phyloP scores from a whole-genome alignment of 1,139 yeast species.

The Geotrichum reessii region DNA sequence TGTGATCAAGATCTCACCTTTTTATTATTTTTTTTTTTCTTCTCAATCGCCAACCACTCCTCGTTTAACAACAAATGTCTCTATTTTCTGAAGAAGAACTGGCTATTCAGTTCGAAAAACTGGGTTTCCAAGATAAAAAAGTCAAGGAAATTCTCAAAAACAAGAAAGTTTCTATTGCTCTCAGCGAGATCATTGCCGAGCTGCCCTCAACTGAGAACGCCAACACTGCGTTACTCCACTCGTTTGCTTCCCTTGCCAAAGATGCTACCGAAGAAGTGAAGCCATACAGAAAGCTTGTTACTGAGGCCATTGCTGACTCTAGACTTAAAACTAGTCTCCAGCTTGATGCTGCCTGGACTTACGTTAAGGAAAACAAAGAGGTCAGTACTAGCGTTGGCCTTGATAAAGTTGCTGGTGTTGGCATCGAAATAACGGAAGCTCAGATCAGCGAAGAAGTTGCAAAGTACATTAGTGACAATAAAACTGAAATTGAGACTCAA shows the following conservation, averaged over 20 bases:
- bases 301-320: conserved; percentile 58
- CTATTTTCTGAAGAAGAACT: conserved; percentile 40
- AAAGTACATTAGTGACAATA: conserved; percentile 54
- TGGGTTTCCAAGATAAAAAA: conserved; percentile 49
- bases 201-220: conserved; percentile 43
- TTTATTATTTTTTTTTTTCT: background rate
- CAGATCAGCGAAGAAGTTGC: conserved; percentile 56
- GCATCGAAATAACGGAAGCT: conserved; percentile 54
- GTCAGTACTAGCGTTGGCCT: conserved; percentile 43
- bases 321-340: conserved; percentile 64
- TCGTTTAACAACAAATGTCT: conserved; percentile 17
- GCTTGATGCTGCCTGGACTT: conserved; percentile 68
- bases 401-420: conserved; percentile 71
- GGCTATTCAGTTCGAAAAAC: conserved; percentile 45
- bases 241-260: conserved; percentile 52
- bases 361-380: conserved; percentile 38
- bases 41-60: background rate
- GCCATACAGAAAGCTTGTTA: conserved; percentile 45
- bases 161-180: conserved; percentile 70
- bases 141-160: conserved; percentile 67
- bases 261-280: conserved; percentile 29
- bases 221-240: conserved; percentile 60
- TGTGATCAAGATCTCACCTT: background rate
- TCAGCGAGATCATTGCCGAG: conserved; percentile 53
- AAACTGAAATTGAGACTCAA: conserved; percentile 54